Base-by-base conservation (phyloP, 2,329 filamentous ascomycete genomes). In the Byssoonygena ceratinophila region DNA sequence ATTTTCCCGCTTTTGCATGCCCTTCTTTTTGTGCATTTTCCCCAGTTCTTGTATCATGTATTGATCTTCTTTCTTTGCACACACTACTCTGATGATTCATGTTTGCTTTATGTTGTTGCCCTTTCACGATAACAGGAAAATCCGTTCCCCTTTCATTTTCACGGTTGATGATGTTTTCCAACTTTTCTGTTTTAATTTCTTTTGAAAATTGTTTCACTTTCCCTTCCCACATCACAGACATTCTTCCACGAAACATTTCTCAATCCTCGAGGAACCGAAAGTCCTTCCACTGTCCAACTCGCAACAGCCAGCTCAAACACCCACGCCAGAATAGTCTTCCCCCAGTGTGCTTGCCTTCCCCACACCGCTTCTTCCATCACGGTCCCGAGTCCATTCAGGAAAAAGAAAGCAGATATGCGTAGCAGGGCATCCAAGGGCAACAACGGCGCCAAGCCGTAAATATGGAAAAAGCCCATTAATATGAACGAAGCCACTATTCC, bases 391-490 rank as follows among this genome's bases (percentile, higher is more conserved):
- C 70, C 70, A 58, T 72, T 72, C 4, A 66, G 36, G 16, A 71
- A 48, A 51, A 72, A 72, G 57, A 72, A 71, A 3, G 64, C 39
- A 2, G 59, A 66, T 20, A 72, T 65, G 16, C 68, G 59, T 27
- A 56, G 53, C 12, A 68, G 55, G 1, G 61, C 67, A 52, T 65
- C 59, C 5, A 51, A 39, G 0, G 59, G 58, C 0, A 72, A 51
- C 23, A 71, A 62, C 3, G 69, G 69, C 18, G 60, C 57, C 9
- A 71, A 54, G 1, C 61, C 64, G 56, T 69, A 70, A 5, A 69
- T 60, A 48, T 72, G 70, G 54, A 72, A 72, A 7, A 61, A 43
- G 0, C 64, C 67, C 70, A 72, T 72, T 11, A 72, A 55, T 16
- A 51, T 56, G 50, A 72, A 72, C 0, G 66, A 66, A 1, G 64